Evolutionary conservation across 768 basidiomycete genomes (phyloP).

Genomic region (Cantharellus anzutake): DNA sequence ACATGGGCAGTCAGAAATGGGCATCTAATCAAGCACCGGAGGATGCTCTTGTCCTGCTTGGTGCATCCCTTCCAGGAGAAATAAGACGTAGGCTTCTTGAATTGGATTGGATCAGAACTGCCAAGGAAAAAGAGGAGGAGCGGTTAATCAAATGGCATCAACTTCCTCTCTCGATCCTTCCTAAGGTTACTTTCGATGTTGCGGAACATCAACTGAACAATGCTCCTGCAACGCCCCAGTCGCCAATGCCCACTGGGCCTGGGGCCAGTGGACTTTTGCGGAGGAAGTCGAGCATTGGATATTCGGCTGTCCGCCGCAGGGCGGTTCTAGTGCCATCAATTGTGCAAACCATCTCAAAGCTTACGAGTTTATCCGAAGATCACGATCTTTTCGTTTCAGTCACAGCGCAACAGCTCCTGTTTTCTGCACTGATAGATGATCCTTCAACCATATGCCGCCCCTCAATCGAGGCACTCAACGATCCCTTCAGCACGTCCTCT

Average conservation of each 20-base stretch:
- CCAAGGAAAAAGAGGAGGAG: constrained; percentile 24
- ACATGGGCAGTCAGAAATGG: constrained; percentile 46
- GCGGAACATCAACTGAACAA: background rate
- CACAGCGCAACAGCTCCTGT: constrained; percentile 34
- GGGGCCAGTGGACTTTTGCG: constrained; percentile 20
- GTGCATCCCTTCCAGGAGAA: constrained; percentile 36
- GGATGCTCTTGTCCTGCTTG: constrained; percentile 28
- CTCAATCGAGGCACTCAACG: constrained; percentile 37
- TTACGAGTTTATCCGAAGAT: constrained; percentile 36
- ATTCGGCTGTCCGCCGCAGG: constrained; percentile 29
- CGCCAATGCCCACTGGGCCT: background rate
- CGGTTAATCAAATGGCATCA: constrained; percentile 20
- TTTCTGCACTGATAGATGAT: constrained; percentile 60
- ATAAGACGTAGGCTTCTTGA: constrained; percentile 45
- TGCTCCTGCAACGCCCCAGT: background rate
- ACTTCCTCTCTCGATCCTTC: constrained; percentile 46
- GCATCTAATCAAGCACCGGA: constrained; percentile 33
- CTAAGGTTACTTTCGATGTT: constrained; percentile 16
- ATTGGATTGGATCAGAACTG: constrained; percentile 42
- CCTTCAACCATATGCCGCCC: constrained; percentile 45
- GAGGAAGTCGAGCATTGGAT: constrained; percentile 33
- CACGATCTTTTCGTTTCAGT: constrained; percentile 33
- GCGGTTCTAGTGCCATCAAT: constrained; percentile 49
- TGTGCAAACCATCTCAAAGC: constrained; percentile 31
- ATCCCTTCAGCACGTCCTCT: constrained; percentile 27